phyloP scores from a whole-genome alignment of 2,329 filamentous ascomycete genomes.

The Apiospora kogelbergensis region DNA sequence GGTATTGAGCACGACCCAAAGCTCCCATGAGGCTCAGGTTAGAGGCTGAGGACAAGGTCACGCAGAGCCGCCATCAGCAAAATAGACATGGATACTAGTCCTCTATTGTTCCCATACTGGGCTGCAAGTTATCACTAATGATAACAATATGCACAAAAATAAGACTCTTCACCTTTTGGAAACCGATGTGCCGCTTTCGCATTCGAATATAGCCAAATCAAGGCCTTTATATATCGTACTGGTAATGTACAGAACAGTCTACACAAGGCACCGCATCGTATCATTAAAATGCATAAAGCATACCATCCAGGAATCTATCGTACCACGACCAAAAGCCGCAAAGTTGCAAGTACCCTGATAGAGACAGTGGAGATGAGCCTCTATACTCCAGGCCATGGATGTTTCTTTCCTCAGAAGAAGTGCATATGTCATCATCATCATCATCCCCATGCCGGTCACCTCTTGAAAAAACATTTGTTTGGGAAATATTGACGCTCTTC shows the following conservation, averaged over 20 bases:
- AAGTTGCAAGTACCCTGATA: background rate
- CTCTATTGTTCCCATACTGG: background rate
- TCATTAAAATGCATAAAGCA: background rate
- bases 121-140: background rate
- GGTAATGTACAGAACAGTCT: background rate
- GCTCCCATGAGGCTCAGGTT: background rate
- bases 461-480: background rate
- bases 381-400: background rate
- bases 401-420: background rate
- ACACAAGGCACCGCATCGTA: background rate
- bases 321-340: background rate
- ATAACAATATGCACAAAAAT: no score
- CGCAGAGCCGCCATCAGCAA: no score
- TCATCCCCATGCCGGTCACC: background rate
- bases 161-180: no score
- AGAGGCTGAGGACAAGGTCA: background rate
- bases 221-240: background rate
- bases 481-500: background rate
- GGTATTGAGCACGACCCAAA: background rate
- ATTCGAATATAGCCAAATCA: background rate
- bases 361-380: background rate
- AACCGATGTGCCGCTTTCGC: background rate
- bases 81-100: background rate
- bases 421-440: background rate
- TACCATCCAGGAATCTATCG: background rate